Evolutionary conservation across 176 grass and related monocot genomes (phyloP).

Genomic region (Phyllostachys edulis): DNA sequence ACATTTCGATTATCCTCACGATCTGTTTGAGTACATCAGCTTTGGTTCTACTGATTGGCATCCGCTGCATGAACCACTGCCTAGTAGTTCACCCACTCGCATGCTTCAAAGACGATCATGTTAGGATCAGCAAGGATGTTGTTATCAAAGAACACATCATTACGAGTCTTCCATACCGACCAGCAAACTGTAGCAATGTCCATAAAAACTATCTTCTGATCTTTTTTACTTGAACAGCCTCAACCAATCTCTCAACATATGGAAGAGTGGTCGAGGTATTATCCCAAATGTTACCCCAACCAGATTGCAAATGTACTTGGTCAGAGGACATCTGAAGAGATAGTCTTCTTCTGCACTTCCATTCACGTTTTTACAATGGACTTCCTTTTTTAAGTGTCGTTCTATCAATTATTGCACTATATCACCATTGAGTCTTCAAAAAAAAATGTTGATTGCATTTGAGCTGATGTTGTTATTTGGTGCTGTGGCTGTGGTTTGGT

Average conservation of each 20-base stretch:
- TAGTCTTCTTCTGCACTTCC: not conserved
- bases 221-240: not conserved
- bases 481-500: constrained; percentile 26
- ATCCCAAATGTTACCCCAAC: not conserved
- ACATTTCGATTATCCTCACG: not conserved
- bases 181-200: constrained; percentile 15
- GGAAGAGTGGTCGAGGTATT: not conserved
- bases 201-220: not conserved
- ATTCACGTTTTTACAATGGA: not conserved
- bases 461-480: constrained; percentile 24
- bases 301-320: not conserved
- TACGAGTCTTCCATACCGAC: not conserved
- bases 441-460: not conserved
- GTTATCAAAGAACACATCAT: not conserved
- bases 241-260: not conserved
- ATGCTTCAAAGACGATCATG: not conserved
- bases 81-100: not conserved
- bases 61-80: not conserved
- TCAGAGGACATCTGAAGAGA: constrained; percentile 21
- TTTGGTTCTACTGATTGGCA: constrained; percentile 4
- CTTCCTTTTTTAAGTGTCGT: not conserved
- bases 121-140: not conserved
- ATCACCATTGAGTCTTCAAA: not conserved
- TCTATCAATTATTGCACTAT: not conserved
- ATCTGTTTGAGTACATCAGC: not conserved